phyloP scores from a whole-genome alignment of 805 yeast species.

The Kuraishia ogatae region DNA sequence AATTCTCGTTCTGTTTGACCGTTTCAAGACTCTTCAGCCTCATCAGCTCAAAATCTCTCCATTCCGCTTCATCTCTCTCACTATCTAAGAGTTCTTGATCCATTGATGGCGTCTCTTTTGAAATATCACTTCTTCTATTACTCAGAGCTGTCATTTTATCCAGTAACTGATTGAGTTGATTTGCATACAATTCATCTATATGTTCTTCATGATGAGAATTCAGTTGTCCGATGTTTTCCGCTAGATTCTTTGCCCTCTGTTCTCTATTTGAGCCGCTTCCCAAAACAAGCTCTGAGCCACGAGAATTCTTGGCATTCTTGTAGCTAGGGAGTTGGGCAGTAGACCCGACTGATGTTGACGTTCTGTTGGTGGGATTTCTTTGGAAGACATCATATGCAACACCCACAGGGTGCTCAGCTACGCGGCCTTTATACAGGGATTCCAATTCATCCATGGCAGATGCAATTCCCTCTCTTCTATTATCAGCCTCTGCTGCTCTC shows the following conservation, averaged over 20 bases:
- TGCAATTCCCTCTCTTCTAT: not conserved
- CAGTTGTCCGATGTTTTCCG: not conserved
- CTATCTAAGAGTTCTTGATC: conserved; percentile 5
- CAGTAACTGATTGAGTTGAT: not conserved
- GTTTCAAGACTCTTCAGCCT: conserved; percentile 16
- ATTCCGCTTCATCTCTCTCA: conserved; percentile 22
- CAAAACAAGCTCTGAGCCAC: not conserved
- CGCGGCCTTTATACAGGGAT: not conserved
- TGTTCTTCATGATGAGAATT: not conserved
- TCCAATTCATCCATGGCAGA: not conserved
- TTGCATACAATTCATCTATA: not conserved
- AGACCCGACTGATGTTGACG: too few species aligned
- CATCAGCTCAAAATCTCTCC: conserved; percentile 22
- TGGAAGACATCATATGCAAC: too few species aligned
- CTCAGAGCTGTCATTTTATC: conserved; percentile 7
- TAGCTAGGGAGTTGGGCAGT: not conserved
- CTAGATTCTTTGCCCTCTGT: not conserved
- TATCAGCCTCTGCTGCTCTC: not conserved
- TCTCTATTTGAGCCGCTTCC: not conserved
- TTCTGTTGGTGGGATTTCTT: too few species aligned
- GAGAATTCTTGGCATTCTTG: not conserved
- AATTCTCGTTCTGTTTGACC: conserved; percentile 16
- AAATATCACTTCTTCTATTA: conserved; percentile 21
- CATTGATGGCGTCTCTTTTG: not conserved
- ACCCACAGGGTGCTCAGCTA: too few species aligned